Conservation (phyloP, 2,329 filamentous ascomycete species). For the Orbilia brochopaga region DNA sequence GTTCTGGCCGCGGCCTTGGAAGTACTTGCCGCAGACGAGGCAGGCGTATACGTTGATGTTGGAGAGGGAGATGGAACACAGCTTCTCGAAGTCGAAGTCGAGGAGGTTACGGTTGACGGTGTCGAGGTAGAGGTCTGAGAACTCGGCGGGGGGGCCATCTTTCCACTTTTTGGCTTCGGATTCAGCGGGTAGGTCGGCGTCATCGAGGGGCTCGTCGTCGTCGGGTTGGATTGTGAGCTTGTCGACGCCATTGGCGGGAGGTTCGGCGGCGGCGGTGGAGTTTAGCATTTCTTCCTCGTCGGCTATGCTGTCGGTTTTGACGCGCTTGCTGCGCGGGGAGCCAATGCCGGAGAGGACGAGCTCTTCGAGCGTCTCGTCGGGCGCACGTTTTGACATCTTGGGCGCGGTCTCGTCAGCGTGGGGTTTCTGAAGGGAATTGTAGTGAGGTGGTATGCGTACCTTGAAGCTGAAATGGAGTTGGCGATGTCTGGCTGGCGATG, state of each 20-base stretch:
- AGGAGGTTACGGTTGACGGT: constrained; percentile 77
- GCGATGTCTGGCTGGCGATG: constrained; percentile 30
- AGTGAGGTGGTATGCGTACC: constrained; percentile 19
- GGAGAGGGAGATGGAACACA: constrained; percentile 91
- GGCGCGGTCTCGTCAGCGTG: constrained; percentile 4
- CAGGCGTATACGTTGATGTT: constrained; percentile 99
- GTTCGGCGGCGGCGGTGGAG: constrained; percentile 55
- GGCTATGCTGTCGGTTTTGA: constrained; percentile 49
- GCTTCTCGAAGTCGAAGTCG: constrained; percentile 98
- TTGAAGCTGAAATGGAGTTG: constrained; percentile 10
- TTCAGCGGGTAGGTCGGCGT: constrained; percentile 54
- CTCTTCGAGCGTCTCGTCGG: constrained; percentile 45
- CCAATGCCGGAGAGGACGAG: constrained; percentile 47
- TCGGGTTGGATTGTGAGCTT: constrained; percentile 52
- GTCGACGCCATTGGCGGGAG: constrained; percentile 52
- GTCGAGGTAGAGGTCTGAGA: constrained; percentile 95
- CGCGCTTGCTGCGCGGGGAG: constrained; percentile 46
- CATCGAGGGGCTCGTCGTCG: constrained; percentile 38
- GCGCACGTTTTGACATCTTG: constrained; percentile 48
- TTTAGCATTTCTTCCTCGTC: constrained; percentile 56
- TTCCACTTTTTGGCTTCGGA: constrained; percentile 56
- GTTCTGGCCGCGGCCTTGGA: constrained; percentile 87
- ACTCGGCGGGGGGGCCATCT: constrained; percentile 70
- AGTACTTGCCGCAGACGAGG: constrained; percentile 97
- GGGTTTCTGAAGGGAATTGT: background rate